Conservation (phyloP, 345 rosid genomes). For the Moringa oleifera region DNA sequence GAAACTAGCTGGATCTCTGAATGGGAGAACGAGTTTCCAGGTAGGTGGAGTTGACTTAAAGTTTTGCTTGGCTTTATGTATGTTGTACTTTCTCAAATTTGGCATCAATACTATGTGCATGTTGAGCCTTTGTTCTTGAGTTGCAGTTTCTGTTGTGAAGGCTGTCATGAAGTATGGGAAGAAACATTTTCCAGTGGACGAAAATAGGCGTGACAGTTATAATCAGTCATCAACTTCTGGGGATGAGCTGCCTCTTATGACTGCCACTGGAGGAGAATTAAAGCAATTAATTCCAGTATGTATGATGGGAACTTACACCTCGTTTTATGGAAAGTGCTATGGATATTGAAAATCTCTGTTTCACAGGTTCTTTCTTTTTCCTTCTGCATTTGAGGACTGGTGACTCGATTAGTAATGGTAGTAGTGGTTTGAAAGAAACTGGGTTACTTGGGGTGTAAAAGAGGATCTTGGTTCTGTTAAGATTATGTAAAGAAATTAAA, state of each 20-base stretch:
- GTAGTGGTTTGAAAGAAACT: too few species aligned
- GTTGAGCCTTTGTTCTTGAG: slow-evolving; percentile 11
- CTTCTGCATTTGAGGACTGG: not conserved
- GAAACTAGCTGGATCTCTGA: slow-evolving; percentile 60
- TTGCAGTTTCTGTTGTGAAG: slow-evolving; percentile 87
- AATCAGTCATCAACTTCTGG: slow-evolving; percentile 32
- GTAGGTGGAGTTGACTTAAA: slow-evolving; percentile 25
- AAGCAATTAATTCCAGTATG: slow-evolving; percentile 79
- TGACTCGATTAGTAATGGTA: not conserved
- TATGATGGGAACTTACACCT: not conserved
- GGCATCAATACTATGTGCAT: not conserved
- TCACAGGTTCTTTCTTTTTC: not conserved
- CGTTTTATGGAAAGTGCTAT: not conserved
- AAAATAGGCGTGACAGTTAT: slow-evolving; percentile 74
- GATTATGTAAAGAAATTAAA: not conserved
- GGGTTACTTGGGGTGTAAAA: not conserved
- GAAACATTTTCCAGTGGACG: slow-evolving; percentile 71
- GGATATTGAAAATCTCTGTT: not conserved
- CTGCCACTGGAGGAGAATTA: slow-evolving; percentile 51
- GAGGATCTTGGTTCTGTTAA: too few species aligned
- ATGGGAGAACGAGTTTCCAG: slow-evolving; percentile 94
- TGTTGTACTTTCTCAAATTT: not conserved
- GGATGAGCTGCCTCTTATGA: slow-evolving; percentile 36
- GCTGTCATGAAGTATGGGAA: slow-evolving; percentile 78
- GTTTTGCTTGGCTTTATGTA: not conserved